Percentiles rank a stretch among this genome's conserved stretches.
Conservation (phyloP, 2,329 filamentous ascomycete genomes). For the Beauveria bassiana region DNA sequence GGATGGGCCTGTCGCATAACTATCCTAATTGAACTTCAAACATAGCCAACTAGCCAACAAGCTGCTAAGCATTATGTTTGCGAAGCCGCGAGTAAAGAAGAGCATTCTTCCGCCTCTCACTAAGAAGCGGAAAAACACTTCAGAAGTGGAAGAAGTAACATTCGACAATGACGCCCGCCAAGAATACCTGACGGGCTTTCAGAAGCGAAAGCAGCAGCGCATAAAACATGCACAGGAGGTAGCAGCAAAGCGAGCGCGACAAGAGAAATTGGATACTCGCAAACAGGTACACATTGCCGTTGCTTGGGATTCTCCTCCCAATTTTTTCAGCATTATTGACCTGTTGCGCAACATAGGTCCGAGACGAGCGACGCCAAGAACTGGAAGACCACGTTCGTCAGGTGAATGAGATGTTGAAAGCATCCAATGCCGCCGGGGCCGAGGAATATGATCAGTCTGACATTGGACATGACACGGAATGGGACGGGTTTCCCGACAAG, state of each 20-base stretch:
- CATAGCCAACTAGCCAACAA: not conserved
- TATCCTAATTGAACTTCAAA: not conserved
- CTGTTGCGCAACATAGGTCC: conserved; percentile 49
- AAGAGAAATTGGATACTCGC: conserved; percentile 67
- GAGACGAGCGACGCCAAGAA: conserved; percentile 74
- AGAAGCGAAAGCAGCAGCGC: conserved; percentile 85
- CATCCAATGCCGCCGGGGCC: conserved; percentile 45
- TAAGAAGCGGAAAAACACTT: conserved; percentile 59
- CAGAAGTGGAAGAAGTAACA: conserved; percentile 66
- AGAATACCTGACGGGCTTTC: conserved; percentile 91
- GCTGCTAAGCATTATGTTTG: conserved; percentile 34
- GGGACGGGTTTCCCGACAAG: conserved; percentile 56
- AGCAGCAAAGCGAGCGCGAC: conserved; percentile 65
- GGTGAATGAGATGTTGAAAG: conserved; percentile 62
- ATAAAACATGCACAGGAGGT: conserved; percentile 79
- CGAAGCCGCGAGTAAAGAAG: conserved; percentile 52
- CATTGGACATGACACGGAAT: conserved; percentile 43
- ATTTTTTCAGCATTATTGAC: not conserved
- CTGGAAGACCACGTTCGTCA: conserved; percentile 74
- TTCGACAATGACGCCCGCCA: conserved; percentile 75
- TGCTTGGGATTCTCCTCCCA: conserved; percentile 4
- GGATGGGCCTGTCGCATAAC: not conserved
- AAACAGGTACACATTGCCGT: conserved; percentile 55
- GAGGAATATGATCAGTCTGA: conserved; percentile 30
- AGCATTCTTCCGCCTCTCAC: conserved; percentile 46